Base-by-base conservation (phyloP, 306 rosid species). In the Cicer cuneatum region DNA sequence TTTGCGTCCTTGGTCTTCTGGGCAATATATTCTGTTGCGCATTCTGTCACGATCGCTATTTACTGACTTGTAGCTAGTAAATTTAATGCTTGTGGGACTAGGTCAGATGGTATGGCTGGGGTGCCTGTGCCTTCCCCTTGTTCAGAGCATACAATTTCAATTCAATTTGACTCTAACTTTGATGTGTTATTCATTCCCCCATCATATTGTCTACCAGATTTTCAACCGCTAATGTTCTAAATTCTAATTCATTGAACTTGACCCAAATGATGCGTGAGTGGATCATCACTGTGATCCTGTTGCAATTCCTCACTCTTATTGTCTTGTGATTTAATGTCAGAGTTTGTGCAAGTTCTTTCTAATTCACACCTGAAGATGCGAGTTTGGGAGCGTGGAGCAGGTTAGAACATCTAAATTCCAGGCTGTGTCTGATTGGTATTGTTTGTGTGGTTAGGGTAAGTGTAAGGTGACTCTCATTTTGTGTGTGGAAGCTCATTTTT, bases 381-480 rank as follows among this genome's bases (percentile, higher is more conserved):
- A 73, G 99, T 92, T 71, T 90, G 99, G 99, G 99, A 90, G 89
- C 95, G 97, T 21, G 97, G 97, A 13, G 97, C 95, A 87, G 99
- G 99, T 94, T 71, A 51, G 90, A 76, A 53, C 77, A 63, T 69
- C 69, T 70, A 61, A 45, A 70, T 73, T 67, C 16, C 49, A 5
- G 37, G 7, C 33, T 53, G 39, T 68, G 37, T 43, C 49, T 21
- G 51, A 81, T 41, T 69, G 16, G 48, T 58, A 13, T 51, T 65
- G 73, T 49, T 58, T 18, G 7, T 60, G 47, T 45, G 19, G 18
- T 71, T 24, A 56, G 54, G 56, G 19, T 29, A 46, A 60, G 33
- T 72, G 45, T 45, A 12, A 71, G 75, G 48, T 35, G 40, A 3
- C 33, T 58, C 38, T 46, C 73, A 54, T 41, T 67, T 56, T 58